Percentiles rank a stretch among this genome's conserved stretches.
phyloP scores from a whole-genome alignment of 129 eudicot genomes.

The Flaveria trinervia region DNA sequence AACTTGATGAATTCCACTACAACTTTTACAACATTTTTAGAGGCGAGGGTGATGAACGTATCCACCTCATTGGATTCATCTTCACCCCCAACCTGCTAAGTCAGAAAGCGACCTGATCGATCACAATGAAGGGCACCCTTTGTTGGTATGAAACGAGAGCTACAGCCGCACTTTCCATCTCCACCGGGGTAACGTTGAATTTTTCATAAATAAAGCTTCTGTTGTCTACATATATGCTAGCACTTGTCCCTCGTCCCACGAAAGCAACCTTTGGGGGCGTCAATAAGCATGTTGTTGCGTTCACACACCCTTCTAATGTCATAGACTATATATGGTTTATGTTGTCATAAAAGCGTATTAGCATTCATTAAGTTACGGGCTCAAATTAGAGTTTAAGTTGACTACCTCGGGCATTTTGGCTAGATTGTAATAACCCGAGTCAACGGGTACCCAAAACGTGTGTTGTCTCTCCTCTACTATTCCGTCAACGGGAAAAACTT shows the following conservation, averaged over 20 bases:
- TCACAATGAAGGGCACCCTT: slow-evolving; percentile 40
- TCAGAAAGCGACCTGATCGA: slow-evolving; percentile 56
- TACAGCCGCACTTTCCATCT: slow-evolving; percentile 67
- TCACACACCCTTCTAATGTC: slow-evolving; percentile 35
- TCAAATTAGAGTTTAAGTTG: not conserved
- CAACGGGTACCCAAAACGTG: slow-evolving; percentile 57
- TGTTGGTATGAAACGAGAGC: slow-evolving; percentile 57
- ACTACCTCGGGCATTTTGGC: slow-evolving; percentile 48
- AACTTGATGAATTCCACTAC: slow-evolving; percentile 36
- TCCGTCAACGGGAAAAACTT: slow-evolving; percentile 53
- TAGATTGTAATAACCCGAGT: slow-evolving; percentile 28
- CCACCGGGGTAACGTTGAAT: slow-evolving; percentile 43
- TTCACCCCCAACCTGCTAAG: slow-evolving; percentile 43
- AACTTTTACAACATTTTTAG: slow-evolving; percentile 24
- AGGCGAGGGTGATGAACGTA: slow-evolving; percentile 15
- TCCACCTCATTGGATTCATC: slow-evolving; percentile 29
- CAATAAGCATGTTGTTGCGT: slow-evolving; percentile 40
- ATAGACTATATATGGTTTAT: slow-evolving; percentile 21
- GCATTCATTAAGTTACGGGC: not conserved
- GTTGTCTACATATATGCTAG: slow-evolving; percentile 50
- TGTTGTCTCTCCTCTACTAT: slow-evolving; percentile 56
- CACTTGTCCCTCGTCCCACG: slow-evolving; percentile 46
- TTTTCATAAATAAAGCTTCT: slow-evolving; percentile 40
- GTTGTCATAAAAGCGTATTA: not conserved
- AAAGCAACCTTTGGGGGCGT: slow-evolving; percentile 38